phyloP scores from a whole-genome alignment of 306 rosid species.

The Lagenaria siceraria region DNA sequence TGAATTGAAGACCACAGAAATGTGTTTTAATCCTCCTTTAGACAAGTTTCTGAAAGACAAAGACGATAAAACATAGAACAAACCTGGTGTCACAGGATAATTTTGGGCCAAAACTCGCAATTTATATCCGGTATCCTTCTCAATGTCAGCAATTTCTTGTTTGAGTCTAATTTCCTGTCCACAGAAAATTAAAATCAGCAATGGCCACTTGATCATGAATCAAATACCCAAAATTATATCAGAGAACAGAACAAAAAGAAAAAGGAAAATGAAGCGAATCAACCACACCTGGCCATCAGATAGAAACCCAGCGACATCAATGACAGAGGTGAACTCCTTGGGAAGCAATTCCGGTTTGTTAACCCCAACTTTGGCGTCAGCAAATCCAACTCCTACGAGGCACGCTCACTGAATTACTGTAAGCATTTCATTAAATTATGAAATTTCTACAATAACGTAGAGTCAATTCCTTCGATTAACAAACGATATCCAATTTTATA shows the following conservation, averaged over 20 bases:
- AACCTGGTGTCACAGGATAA: conserved; percentile 89
- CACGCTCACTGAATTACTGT: background rate
- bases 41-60: background rate
- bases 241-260: background rate
- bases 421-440: background rate
- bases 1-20: background rate
- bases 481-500: background rate
- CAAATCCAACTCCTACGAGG: conserved; percentile 32
- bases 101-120: conserved; percentile 92
- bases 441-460: background rate
- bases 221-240: background rate
- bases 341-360: conserved; percentile 95
- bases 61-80: background rate
- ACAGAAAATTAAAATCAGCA: conserved; percentile 8
- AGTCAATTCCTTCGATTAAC: background rate
- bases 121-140: conserved; percentile 70
- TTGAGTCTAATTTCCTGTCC: conserved; percentile 63
- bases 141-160: conserved; percentile 59
- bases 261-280: background rate
- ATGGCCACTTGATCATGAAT: background rate
- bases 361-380: conserved; percentile 72
- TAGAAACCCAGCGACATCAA: conserved; percentile 97
- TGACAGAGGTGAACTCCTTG: conserved; percentile 56
- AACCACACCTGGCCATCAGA: conserved; percentile 78
- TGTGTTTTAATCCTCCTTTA: background rate